Percentiles rank a stretch among this genome's conserved stretches.
phyloP scores from a whole-genome alignment of 345 rosid genomes.

The Microcos paniculata region DNA sequence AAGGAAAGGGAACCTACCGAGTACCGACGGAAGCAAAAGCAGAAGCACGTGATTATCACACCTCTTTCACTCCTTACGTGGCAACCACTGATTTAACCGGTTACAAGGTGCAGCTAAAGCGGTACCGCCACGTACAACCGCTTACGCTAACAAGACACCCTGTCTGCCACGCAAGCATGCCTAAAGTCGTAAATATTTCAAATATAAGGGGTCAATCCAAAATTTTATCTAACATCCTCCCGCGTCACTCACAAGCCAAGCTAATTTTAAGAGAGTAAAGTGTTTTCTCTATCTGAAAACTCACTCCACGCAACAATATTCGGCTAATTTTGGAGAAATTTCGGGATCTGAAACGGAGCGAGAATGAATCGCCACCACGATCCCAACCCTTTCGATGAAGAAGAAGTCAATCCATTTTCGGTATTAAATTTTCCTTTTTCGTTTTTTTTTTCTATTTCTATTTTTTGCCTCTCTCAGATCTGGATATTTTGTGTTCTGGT shows the following conservation, averaged over 20 bases:
- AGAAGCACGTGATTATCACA: background rate
- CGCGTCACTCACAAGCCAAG: slow-evolving; percentile 16
- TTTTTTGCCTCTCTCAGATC: slow-evolving; percentile 28
- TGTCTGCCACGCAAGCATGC: background rate
- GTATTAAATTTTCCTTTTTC: slow-evolving; percentile 30
- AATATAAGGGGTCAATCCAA: background rate
- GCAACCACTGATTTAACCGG: background rate
- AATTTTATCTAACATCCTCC: background rate
- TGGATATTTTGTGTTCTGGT: slow-evolving; percentile 14
- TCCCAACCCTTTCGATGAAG: slow-evolving; percentile 94
- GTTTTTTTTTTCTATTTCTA: background rate
- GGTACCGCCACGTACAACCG: slow-evolving; percentile 2
- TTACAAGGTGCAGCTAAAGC: background rate
- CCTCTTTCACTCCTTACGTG: background rate
- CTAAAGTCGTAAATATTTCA: slow-evolving; percentile 5
- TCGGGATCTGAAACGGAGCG: slow-evolving; percentile 37
- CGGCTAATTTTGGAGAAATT: slow-evolving; percentile 13
- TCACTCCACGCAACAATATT: background rate
- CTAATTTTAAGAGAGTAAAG: background rate
- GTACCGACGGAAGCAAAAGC: background rate
- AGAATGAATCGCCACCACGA: slow-evolving; percentile 83
- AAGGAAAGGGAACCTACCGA: background rate
- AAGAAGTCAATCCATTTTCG: slow-evolving; percentile 95
- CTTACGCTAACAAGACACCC: background rate
- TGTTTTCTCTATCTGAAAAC: background rate